phyloP scores from a whole-genome alignment of 2,329 filamentous ascomycete genomes.

The Epichloe elymi region DNA sequence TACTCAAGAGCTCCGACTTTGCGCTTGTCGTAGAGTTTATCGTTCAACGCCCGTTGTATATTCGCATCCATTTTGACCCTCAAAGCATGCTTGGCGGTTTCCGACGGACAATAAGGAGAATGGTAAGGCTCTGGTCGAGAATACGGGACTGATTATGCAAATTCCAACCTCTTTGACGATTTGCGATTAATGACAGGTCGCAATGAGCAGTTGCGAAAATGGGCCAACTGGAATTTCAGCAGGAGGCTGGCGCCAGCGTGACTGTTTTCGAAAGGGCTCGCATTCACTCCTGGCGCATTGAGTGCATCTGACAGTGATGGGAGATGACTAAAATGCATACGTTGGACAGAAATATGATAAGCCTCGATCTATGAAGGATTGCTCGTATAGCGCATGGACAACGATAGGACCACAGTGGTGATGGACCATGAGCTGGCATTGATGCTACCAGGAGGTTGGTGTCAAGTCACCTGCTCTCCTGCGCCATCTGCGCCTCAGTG shows the following conservation, averaged over 20 bases:
- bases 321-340: too few species aligned
- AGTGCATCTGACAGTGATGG: not conserved
- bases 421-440: too few species aligned
- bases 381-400: too few species aligned
- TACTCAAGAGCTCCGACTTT: constrained; percentile 96
- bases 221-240: not conserved
- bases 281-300: not conserved
- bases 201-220: not conserved
- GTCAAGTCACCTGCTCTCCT: too few species aligned
- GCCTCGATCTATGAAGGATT: too few species aligned
- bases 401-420: too few species aligned
- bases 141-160: not conserved
- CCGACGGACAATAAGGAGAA: not conserved
- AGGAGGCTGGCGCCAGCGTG: not conserved
- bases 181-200: not conserved
- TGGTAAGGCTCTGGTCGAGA: not conserved
- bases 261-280: not conserved
- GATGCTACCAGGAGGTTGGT: too few species aligned
- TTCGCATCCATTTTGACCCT: constrained; percentile 63
- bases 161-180: not conserved
- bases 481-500: too few species aligned
- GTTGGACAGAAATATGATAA: too few species aligned
- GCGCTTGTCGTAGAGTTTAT: constrained; percentile 97
- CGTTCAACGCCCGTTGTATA: constrained; percentile 83
- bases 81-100: constrained; percentile 1